Evolutionary conservation across 331 rosid species (phyloP), one percentile per base, ranked within the genome.

Genomic region (Pyracantha coccinea): DNA sequence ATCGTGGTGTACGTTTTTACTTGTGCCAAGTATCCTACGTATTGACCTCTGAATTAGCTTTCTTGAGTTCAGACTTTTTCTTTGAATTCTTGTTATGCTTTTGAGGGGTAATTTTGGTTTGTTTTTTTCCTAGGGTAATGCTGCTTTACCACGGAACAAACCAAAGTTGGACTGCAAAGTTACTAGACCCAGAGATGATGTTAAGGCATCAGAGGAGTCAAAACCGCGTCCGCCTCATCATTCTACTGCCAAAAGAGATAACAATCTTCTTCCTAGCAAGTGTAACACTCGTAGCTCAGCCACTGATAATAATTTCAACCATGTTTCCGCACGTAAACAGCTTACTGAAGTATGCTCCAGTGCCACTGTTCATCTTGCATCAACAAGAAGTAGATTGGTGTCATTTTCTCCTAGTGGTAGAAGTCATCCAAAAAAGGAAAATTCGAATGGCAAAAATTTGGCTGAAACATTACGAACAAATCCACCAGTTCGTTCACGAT

Each of bases 111-210:
- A 25, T 72, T 25, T 57, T 24, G 31, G 41, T 31, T 72, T 72
- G 24, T 24, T 75, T 32, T 19, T 71, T 21, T 82, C 33, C 19
- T 60, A 82, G 85, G 82, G 24, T 8, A 44, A 45, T 41, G 70
- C 12, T 35, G 44, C 70, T 69, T 69, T 24, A 19, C 24, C 66
- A 8, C 32, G 24, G 32, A 78, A 74, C 45, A 75, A 53, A 47
- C 35, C 74, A 17, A 66, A 47, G 16, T 14, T 38, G 53, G 72
- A 69, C 41, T 32, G 67, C 63, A 38, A 58, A 58, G 63, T 27
- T 31, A 11, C 67, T 7, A 70, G 79, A 70, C 65, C 62, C 4
- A 65, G 79, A 65, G 78, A 72, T 32, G 75, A 38, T 11, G 29
- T 33, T 8, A 57, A 50, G 63, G 44, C 74, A 75, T 45, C 61